Conservation (phyloP, 768 basidiomycete species). For the Mycena galopus region DNA sequence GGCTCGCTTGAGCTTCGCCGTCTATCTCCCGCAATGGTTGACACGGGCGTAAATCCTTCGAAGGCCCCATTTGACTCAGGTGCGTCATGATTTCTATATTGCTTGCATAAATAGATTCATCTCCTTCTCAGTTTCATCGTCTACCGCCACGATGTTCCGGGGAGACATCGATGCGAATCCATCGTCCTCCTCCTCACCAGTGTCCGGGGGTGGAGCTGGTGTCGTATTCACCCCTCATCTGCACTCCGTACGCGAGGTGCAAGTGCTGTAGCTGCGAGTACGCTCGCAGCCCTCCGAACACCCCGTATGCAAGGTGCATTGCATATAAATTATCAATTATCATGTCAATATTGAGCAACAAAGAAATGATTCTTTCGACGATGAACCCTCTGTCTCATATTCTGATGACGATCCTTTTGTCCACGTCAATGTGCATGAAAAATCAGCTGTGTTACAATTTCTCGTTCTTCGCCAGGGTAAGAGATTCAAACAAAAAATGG, state of each 20-base stretch:
- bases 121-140: background rate
- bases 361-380: background rate
- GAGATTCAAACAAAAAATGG: too few relatives aligned
- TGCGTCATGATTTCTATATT: slow-evolving; percentile 5
- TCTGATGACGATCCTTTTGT: background rate
- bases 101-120: background rate
- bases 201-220: slow-evolving; percentile 11
- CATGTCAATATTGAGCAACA: background rate
- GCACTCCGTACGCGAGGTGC: background rate
- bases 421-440: background rate
- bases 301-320: background rate
- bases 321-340: background rate
- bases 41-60: too few relatives aligned
- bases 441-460: too few relatives aligned
- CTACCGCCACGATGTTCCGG: too few relatives aligned
- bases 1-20: background rate
- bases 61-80: background rate
- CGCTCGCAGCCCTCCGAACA: background rate
- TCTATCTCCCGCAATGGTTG: background rate
- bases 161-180: too few relatives aligned
- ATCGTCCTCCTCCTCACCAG: slow-evolving; percentile 6
- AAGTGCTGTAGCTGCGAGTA: background rate
- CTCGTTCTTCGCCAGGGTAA: too few relatives aligned
- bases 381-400: background rate
- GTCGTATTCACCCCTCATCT: slow-evolving; percentile 2